Evolutionary conservation across 2,329 filamentous ascomycete genomes (phyloP).

Genomic region (Epichloe typhina): DNA sequence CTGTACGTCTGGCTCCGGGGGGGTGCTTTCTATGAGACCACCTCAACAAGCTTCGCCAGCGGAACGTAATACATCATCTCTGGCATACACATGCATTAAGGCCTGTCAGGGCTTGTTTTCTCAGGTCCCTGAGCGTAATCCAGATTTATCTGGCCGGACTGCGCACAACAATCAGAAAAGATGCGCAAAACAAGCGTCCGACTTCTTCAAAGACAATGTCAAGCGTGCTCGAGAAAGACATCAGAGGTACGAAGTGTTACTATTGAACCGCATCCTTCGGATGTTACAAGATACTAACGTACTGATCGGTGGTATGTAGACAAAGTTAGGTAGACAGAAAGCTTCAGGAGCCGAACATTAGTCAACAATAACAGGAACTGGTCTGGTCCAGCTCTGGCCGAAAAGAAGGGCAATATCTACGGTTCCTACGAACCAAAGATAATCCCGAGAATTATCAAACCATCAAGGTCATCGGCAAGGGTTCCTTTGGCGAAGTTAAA

Average conservation of each 20-base stretch:
- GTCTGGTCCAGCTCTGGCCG: conserved; percentile 71
- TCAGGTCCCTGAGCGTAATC: conserved; percentile 65
- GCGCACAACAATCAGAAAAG: conserved; percentile 59
- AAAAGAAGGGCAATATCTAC: conserved; percentile 83
- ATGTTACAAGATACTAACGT: not conserved
- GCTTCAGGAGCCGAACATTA: conserved; percentile 61
- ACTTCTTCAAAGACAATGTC: conserved; percentile 98
- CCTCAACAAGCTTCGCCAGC: too few relatives aligned
- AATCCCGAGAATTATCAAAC: conserved; percentile 90
- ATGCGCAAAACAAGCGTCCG: conserved; percentile 58
- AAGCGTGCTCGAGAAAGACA: conserved; percentile 92
- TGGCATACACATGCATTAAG: too few relatives aligned
- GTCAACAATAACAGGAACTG: conserved; percentile 58
- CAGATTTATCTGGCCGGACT: conserved; percentile 42
- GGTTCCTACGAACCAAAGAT: conserved; percentile 87
- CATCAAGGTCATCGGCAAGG: conserved; percentile 97
- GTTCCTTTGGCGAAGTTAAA: conserved; percentile 92
- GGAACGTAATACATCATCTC: too few relatives aligned
- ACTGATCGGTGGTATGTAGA: conserved; percentile 31
- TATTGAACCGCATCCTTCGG: not conserved
- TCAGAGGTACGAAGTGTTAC: conserved; percentile 37
- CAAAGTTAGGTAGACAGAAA: conserved; percentile 86
- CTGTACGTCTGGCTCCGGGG: too few relatives aligned
- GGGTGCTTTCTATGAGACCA: too few relatives aligned
- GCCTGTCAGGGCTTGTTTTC: too few relatives aligned